Base-by-base conservation (phyloP, 2,329 filamentous ascomycete genomes). In the Cladophialophora bantiana region DNA sequence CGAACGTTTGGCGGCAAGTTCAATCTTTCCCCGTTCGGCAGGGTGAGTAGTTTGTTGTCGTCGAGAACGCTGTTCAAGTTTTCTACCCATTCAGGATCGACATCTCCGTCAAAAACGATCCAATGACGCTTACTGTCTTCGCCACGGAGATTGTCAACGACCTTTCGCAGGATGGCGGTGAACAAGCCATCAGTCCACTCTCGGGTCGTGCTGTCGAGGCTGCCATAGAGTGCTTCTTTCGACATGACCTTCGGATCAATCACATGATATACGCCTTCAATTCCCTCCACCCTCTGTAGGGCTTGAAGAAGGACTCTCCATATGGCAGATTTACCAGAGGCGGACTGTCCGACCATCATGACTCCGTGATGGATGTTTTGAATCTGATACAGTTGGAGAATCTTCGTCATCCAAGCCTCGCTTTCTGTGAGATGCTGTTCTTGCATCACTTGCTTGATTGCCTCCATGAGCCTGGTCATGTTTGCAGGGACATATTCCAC, bases 161-260 rank as follows among this genome's bases (percentile, higher is more conserved):
- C 98, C 83, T 98, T 99, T 75, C 95, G 90, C 50, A 99, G 84
- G 71, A 97, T 99, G 77, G 94, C 96, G 7, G 95, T 99, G 78
- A 99, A 99, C 10, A 99, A 85, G 79, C 95, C 95, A 74, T 99
- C 96, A 0, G 95, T 99, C 95, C 95, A 99, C 79, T 99, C 95
- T 74, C 95, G 89, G 1, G 95, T 99, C 2, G 95, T 99, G 66
- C 92, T 94, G 78, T 99, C 95, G 57, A 99, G 85, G 73, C 89
- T 97, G 76, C 95, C 95, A 75, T 99, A 99, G 3, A 99, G 84
- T 31, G 92, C 92, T 81, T 99, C 95, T 81, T 99, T 99, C 60
- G 94, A 97, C 95, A 99, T 99, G 78, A 99, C 96, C 82, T 99
- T 99, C 48, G 94, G 96, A 78, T 99, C 95, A 73, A 99, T 99